A percentile compares a stretch with the other conserved stretches of the same genome.
Conservation (phyloP, 106 monocot genomes). For the Dactylorhiza incarnata region DNA sequence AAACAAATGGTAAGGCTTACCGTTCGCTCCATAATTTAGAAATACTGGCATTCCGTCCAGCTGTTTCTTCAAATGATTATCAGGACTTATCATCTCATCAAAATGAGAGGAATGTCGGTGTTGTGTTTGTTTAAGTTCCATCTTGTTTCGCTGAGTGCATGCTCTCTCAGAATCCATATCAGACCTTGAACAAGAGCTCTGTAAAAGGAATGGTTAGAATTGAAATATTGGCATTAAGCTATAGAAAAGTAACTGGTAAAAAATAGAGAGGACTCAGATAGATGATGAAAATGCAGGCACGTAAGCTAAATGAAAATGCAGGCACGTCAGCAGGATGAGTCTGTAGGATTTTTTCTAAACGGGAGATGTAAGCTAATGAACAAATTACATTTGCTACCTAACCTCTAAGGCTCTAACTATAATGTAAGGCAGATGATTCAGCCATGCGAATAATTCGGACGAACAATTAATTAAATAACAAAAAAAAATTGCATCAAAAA, state of each 20-base stretch:
- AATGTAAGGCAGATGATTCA: too few species aligned
- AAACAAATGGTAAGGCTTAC: constrained; percentile 13
- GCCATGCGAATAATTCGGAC: too few species aligned
- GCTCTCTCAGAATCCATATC: constrained; percentile 55
- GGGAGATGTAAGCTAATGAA: too few species aligned
- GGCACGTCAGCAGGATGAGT: too few species aligned
- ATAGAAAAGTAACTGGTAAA: neutral
- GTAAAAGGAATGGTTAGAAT: constrained; percentile 11
- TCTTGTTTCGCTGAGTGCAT: constrained; percentile 22
- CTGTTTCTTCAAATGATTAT: constrained; percentile 2
- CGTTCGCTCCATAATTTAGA: constrained; percentile 15
- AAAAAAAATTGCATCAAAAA: too few species aligned
- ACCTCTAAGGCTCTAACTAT: too few species aligned
- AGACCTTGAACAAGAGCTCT: constrained; percentile 77
- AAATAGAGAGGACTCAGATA: neutral
- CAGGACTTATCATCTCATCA: neutral
- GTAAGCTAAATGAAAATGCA: too few species aligned
- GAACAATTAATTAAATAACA: too few species aligned
- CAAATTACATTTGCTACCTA: too few species aligned
- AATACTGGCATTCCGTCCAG: constrained; percentile 1
- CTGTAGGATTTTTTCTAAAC: too few species aligned
- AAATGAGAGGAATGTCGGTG: neutral
- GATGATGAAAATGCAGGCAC: too few species aligned
- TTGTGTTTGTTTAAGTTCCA: constrained; percentile 11
- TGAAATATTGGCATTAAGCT: neutral